A percentile compares a stretch with the other conserved stretches of the same genome.
Conservation (phyloP, 371 early-diverging fungal species). For the Sporodiniella umbellata region DNA sequence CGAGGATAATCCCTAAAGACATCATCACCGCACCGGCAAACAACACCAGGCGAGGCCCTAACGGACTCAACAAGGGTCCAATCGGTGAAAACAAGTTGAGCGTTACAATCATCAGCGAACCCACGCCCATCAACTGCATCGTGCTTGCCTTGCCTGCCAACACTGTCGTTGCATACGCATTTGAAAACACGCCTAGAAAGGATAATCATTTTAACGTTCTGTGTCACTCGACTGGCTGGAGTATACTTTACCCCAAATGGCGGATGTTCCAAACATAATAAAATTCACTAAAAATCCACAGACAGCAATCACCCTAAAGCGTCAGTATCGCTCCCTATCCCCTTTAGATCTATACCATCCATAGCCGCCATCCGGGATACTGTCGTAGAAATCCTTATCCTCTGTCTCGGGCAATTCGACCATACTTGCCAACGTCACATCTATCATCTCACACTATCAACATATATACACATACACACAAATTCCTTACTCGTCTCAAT, state of each 20-base stretch:
- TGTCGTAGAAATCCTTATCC: conserved; percentile 16
- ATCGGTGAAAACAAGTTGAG: conserved; percentile 45
- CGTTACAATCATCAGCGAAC: conserved; percentile 36
- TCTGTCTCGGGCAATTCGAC: conserved; percentile 20
- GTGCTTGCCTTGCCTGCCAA: conserved; percentile 36
- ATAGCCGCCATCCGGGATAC: conserved; percentile 40
- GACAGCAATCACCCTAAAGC: conserved; percentile 29
- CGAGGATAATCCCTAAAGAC: conserved; percentile 45
- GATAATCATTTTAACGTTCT: not conserved
- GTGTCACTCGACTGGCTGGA: not conserved
- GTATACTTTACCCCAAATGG: conserved; percentile 36
- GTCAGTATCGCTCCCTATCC: not conserved
- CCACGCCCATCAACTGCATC: conserved; percentile 49
- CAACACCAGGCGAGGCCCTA: conserved; percentile 39
- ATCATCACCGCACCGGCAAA: conserved; percentile 42
- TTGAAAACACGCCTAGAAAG: conserved; percentile 35
- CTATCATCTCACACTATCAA: not conserved
- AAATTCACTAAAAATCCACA: conserved; percentile 36
- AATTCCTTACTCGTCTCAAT: conserved; percentile 8
- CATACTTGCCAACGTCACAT: conserved; percentile 31
- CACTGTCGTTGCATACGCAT: conserved; percentile 26
- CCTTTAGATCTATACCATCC: conserved; percentile 23
- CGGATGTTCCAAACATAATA: conserved; percentile 34
- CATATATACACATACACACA: not conserved
- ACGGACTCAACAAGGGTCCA: conserved; percentile 32